Conservation (phyloP, 768 basidiomycete species). For the Termitomyces heimii region DNA sequence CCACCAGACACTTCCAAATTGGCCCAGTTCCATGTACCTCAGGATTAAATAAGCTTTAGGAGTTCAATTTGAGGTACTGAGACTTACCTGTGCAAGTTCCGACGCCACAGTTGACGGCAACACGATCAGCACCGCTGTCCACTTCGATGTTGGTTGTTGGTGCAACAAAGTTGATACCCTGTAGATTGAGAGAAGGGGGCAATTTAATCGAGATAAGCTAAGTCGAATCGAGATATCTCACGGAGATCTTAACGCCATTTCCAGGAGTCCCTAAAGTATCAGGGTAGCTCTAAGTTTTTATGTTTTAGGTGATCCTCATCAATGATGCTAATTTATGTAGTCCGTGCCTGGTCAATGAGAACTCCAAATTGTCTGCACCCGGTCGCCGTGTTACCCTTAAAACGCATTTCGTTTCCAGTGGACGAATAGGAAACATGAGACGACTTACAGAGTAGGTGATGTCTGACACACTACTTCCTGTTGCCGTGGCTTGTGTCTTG, state of each 20-base stretch:
- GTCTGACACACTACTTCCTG: slow-evolving; percentile 39
- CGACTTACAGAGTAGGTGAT: slow-evolving; percentile 40
- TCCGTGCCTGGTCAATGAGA: slow-evolving; percentile 49
- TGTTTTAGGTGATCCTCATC: background rate
- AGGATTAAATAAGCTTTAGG: background rate
- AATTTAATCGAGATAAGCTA: background rate
- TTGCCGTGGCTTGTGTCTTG: slow-evolving; percentile 45
- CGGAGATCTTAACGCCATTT: slow-evolving; percentile 51
- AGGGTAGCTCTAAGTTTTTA: slow-evolving; percentile 48
- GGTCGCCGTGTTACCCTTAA: slow-evolving; percentile 46
- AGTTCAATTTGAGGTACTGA: background rate
- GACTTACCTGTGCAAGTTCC: slow-evolving; percentile 41
- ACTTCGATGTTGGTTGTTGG: slow-evolving; percentile 38
- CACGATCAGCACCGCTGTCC: slow-evolving; percentile 31
- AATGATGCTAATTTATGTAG: background rate
- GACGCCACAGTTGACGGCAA: slow-evolving; percentile 52
- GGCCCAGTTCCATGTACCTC: slow-evolving; percentile 49
- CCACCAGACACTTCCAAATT: slow-evolving; percentile 40
- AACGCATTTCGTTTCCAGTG: background rate
- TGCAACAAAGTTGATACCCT: slow-evolving; percentile 46
- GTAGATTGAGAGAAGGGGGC: background rate
- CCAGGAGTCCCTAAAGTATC: slow-evolving; percentile 45
- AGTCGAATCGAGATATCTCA: slow-evolving; percentile 19
- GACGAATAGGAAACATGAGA: background rate
- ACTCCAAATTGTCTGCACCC: slow-evolving; percentile 47